Percentiles rank a stretch among this genome's conserved stretches.
Evolutionary conservation across 108 stramenopile genomes (phyloP).

Genomic region (Skeletonema grethae): DNA sequence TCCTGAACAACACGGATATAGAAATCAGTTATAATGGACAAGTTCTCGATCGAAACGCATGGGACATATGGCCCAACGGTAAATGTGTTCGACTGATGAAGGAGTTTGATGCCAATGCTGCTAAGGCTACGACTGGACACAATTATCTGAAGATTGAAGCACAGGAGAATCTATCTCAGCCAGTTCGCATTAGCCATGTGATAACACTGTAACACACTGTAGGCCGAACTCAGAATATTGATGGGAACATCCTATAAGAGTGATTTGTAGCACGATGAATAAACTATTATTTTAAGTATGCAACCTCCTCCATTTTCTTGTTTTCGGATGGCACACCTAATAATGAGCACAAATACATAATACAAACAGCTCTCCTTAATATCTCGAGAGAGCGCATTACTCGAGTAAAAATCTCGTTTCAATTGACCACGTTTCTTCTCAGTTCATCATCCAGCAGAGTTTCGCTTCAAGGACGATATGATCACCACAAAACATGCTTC

Average conservation of each 20-base stretch:
- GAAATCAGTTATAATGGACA: slow-evolving; percentile 37
- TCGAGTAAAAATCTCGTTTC: too few species aligned
- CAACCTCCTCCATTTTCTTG: not conserved
- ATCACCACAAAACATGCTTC: not conserved
- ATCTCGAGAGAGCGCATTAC: not conserved
- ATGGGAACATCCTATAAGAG: not conserved
- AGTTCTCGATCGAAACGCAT: slow-evolving; percentile 14
- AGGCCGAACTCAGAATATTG: not conserved
- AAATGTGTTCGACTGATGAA: slow-evolving; percentile 33
- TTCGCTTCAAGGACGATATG: not conserved
- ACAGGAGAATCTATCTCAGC: slow-evolving; percentile 16
- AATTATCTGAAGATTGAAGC: slow-evolving; percentile 37
- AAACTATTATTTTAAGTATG: not conserved
- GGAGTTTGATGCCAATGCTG: slow-evolving; percentile 26
- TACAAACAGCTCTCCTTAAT: not conserved
- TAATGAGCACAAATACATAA: not conserved
- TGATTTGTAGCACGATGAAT: too few species aligned
- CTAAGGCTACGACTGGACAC: slow-evolving; percentile 37
- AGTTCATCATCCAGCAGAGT: not conserved
- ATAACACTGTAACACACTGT: slow-evolving; percentile 17
- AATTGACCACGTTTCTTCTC: not conserved
- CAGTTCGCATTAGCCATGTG: slow-evolving; percentile 39
- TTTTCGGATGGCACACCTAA: not conserved
- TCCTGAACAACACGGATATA: slow-evolving; percentile 34
- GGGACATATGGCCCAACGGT: slow-evolving; percentile 30